phyloP scores from a whole-genome alignment of 2,329 filamentous ascomycete species.

The Colletotrichum sp. region DNA sequence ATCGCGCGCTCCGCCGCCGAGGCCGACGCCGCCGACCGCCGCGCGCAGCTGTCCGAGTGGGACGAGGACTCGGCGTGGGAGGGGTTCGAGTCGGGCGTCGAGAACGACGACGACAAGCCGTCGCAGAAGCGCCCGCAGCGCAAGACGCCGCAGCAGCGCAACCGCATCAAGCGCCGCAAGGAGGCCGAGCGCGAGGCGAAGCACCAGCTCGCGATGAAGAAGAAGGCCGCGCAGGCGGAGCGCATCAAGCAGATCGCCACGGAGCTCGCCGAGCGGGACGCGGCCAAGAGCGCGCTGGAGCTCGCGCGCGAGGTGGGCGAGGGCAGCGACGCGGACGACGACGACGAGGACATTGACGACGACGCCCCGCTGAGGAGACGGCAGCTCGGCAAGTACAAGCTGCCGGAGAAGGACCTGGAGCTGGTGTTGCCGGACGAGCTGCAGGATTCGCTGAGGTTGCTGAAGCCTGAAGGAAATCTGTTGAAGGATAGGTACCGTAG shows the following conservation, averaged over 20 bases:
- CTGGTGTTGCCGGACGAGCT: constrained; percentile 83
- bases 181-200: constrained; percentile 80
- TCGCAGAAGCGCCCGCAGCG: constrained; percentile 73
- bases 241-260: constrained; percentile 74
- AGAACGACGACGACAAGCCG: constrained; percentile 66
- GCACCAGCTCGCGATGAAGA: constrained; percentile 78
- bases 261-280: constrained; percentile 64
- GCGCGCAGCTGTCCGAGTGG: constrained; percentile 70
- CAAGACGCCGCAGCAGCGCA: constrained; percentile 86
- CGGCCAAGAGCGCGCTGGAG: constrained; percentile 37
- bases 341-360: constrained; percentile 61
- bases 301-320: constrained; percentile 42
- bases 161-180: constrained; percentile 87
- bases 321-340: constrained; percentile 42
- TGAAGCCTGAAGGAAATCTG: constrained; percentile 96
- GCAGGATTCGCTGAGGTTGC: constrained; percentile 77
- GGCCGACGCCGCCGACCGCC: constrained; percentile 75
- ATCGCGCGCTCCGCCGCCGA: constrained; percentile 73
- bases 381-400: constrained; percentile 73
- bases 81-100: constrained; percentile 81
- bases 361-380: constrained; percentile 71
- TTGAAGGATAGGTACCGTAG: constrained; percentile 91
- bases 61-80: constrained; percentile 94
- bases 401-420: constrained; percentile 82
- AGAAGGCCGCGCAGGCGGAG: constrained; percentile 73